phyloP scores from a whole-genome alignment of 2,329 filamentous ascomycete genomes.

The Coleophoma eucalyptorum region DNA sequence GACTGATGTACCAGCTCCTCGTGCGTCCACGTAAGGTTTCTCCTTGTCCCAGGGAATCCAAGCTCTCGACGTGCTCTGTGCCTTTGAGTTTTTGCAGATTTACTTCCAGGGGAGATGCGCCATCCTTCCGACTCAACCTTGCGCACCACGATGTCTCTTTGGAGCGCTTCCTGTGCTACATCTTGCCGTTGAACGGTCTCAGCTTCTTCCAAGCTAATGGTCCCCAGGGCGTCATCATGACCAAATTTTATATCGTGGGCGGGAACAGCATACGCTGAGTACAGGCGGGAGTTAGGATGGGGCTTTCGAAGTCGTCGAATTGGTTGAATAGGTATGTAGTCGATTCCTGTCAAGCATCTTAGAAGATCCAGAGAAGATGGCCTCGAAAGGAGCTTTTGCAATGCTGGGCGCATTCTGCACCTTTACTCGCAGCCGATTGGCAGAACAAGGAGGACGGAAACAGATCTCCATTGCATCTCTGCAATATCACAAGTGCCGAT shows the following conservation, averaged over 20 bases:
- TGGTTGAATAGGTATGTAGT: background rate
- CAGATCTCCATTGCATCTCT: slow-evolving; percentile 19
- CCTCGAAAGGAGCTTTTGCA: slow-evolving; percentile 24
- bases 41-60: background rate
- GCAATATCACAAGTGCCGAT: background rate
- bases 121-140: too few species aligned
- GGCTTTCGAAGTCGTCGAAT: background rate
- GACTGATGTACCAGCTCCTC: slow-evolving; percentile 25
- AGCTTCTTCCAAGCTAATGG: too few species aligned
- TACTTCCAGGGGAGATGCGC: too few species aligned
- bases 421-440: slow-evolving; percentile 9
- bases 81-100: background rate
- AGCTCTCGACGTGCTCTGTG: background rate
- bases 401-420: slow-evolving; percentile 20
- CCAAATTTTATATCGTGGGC: background rate
- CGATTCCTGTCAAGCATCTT: slow-evolving; percentile 11
- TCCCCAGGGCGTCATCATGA: background rate
- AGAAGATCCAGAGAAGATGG: slow-evolving; percentile 22
- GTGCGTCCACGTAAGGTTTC: background rate
- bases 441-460: background rate
- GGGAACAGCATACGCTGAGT: background rate
- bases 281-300: background rate
- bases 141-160: too few species aligned
- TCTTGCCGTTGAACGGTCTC: too few species aligned
- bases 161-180: too few species aligned